phyloP scores from a whole-genome alignment of 2,329 filamentous ascomycete genomes.

The Ophiostoma australiae region DNA sequence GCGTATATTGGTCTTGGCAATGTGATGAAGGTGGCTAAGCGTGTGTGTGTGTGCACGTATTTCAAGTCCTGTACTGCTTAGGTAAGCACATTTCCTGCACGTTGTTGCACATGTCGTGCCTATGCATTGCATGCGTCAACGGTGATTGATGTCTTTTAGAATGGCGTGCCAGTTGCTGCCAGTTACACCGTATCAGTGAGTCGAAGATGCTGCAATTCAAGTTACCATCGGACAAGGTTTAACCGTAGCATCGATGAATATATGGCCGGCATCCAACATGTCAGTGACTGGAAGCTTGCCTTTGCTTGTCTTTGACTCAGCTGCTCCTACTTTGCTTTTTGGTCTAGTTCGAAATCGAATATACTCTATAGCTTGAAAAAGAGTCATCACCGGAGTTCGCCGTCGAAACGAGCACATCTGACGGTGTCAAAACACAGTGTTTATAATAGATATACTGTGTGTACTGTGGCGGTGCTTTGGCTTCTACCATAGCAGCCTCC shows the following conservation, averaged over 20 bases:
- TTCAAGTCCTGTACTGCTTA: background rate
- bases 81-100: background rate
- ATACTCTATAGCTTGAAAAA: background rate
- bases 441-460: background rate
- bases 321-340: too few relatives aligned
- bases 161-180: background rate
- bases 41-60: background rate
- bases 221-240: background rate
- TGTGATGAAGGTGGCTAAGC: background rate
- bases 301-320: too few relatives aligned
- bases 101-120: background rate
- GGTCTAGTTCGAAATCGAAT: background rate
- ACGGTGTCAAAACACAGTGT: background rate
- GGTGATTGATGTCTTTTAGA: background rate
- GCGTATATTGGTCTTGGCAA: background rate
- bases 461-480: slow-evolving; percentile 15
- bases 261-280: background rate
- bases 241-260: background rate
- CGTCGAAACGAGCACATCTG: background rate
- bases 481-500: background rate
- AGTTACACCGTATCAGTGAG: background rate
- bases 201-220: background rate
- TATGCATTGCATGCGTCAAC: background rate
- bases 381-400: background rate
- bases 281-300: background rate